Percentiles rank a stretch among this genome's conserved stretches.
phyloP scores from a whole-genome alignment of 1,284 basidiomycete species.

The Puccinia hordei region DNA sequence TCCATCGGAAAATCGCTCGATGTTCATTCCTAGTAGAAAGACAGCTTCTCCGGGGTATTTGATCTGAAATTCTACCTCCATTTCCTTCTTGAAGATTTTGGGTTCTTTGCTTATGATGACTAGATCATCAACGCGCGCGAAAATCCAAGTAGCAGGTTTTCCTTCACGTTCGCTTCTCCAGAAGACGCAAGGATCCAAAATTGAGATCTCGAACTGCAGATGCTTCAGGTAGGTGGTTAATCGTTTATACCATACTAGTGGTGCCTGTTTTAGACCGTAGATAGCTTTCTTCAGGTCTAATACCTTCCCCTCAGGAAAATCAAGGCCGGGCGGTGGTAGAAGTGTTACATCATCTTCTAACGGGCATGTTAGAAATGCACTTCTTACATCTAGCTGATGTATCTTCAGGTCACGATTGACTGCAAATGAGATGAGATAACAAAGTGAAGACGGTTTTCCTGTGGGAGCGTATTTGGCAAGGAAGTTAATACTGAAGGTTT shows the following conservation, averaged over 20 bases:
- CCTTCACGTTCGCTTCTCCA: not conserved
- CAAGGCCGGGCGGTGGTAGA: not conserved
- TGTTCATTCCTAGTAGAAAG: not conserved
- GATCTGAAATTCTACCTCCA: not conserved
- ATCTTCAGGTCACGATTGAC: not conserved
- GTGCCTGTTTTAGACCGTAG: conserved; percentile 9
- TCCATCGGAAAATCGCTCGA: not conserved
- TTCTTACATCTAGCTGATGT: conserved; percentile 1
- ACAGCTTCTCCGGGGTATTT: not conserved
- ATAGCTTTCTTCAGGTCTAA: conserved; percentile 10
- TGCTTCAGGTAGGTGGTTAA: not conserved
- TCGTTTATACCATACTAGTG: conserved; percentile 4
- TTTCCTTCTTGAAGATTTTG: not conserved
- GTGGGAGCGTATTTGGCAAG: not conserved
- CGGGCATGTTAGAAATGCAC: not conserved
- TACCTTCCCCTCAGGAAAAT: not conserved
- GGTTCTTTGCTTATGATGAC: not conserved
- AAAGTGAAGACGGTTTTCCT: not conserved
- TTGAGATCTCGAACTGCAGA: not conserved
- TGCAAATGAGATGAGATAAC: not conserved
- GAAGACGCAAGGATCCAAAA: not conserved
- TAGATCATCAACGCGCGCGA: conserved; percentile 18
- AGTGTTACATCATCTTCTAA: not conserved
- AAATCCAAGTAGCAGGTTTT: not conserved
- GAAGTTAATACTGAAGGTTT: not conserved